A percentile compares a stretch with the other conserved stretches of the same genome.
Evolutionary conservation across 2,329 filamentous ascomycete genomes (phyloP).

Genomic region (Penicillium carneum): DNA sequence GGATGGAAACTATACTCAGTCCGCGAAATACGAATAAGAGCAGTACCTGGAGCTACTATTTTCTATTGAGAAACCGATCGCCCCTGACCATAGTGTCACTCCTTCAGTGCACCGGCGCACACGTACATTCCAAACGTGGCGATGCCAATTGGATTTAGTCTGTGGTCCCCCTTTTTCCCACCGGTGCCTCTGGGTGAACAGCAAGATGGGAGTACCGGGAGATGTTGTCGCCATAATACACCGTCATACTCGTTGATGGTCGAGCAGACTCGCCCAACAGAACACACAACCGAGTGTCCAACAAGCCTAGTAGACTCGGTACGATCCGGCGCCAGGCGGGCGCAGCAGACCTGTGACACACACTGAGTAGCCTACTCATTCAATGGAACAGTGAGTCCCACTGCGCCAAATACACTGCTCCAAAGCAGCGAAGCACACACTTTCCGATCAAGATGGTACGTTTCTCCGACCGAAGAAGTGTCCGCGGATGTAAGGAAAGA

Average conservation of each 20-base stretch:
- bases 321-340: not conserved
- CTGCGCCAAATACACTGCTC: not conserved
- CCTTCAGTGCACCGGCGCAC: not conserved
- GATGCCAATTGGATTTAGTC: not conserved
- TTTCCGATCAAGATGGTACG: too few relatives aligned
- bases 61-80: not conserved
- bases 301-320: slow-evolving; percentile 3
- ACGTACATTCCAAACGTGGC: not conserved
- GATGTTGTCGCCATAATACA: slow-evolving; percentile 1
- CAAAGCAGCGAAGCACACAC: not conserved
- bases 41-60: not conserved
- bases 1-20: not conserved
- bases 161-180: not conserved
- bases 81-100: not conserved
- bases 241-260: not conserved
- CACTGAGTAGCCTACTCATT: not conserved
- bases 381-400: not conserved
- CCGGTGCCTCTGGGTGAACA: not conserved
- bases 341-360: not conserved
- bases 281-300: not conserved
- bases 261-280: not conserved
- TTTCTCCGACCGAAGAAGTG: too few relatives aligned
- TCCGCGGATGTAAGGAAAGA: too few relatives aligned
- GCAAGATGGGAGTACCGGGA: not conserved
- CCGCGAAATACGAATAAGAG: not conserved